phyloP scores from a whole-genome alignment of 352 stramenopile species.

The Globisporangium megalacanthum region DNA sequence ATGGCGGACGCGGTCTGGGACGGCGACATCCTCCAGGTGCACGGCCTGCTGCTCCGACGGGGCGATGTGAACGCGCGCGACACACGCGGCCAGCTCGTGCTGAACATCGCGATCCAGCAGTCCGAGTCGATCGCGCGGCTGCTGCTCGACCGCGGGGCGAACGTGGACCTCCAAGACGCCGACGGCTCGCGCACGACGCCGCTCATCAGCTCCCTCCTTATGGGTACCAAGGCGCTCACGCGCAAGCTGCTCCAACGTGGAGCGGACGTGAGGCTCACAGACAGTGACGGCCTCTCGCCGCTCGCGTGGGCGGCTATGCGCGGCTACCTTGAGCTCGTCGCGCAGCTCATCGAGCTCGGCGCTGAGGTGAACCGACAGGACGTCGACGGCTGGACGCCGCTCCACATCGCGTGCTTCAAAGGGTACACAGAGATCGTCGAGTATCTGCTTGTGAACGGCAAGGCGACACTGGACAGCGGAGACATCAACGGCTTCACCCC shows the following conservation, averaged over 20 bases:
- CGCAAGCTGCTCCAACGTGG: constrained; percentile 47
- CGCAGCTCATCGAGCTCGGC: constrained; percentile 51
- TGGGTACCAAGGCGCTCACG: constrained; percentile 78
- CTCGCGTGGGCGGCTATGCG: constrained; percentile 60
- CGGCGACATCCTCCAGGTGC: constrained; percentile 68
- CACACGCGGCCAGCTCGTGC: constrained; percentile 37
- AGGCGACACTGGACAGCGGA: constrained; percentile 36
- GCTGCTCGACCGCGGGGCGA: constrained; percentile 58
- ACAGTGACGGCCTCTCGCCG: constrained; percentile 57
- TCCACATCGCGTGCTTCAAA: constrained; percentile 75
- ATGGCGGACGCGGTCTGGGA: constrained; percentile 70
- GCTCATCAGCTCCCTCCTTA: constrained; percentile 71
- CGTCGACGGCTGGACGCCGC: constrained; percentile 51
- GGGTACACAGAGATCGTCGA: constrained; percentile 63
- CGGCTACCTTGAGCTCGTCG: constrained; percentile 71
- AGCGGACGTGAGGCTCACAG: constrained; percentile 45
- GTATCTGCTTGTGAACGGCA: constrained; percentile 53
- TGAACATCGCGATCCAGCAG: constrained; percentile 78
- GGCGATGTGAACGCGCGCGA: constrained; percentile 57
- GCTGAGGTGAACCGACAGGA: constrained; percentile 63
- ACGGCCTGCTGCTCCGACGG: constrained; percentile 43
- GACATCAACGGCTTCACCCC: constrained; percentile 67
- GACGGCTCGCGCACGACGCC: constrained; percentile 47
- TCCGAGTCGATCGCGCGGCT: constrained; percentile 65
- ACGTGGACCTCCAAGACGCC: constrained; percentile 56